These are phyloP conservation scores for Camellia lanceoleosa DNA, from an alignment of 148 eudicot species.

Conservation along the genomic window DNA sequence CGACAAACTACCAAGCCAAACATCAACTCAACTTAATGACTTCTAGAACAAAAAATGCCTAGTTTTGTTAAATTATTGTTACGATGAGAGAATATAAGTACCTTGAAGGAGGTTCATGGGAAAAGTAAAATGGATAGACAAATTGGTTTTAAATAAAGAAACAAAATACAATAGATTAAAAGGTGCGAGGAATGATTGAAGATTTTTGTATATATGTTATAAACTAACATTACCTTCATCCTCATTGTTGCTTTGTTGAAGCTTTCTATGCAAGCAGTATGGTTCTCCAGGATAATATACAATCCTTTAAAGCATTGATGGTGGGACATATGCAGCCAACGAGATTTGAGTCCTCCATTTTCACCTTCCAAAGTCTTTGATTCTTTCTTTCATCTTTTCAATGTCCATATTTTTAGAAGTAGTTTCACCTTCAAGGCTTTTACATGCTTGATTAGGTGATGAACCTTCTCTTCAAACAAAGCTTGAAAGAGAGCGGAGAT, in stretches of 20 bases:
- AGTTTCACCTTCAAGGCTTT: constrained; percentile 44
- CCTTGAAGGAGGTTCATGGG: background rate
- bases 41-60: background rate
- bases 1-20: background rate
- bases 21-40: background rate
- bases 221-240: constrained; percentile 48
- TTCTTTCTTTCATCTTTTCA: constrained; percentile 47
- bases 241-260: constrained; percentile 29
- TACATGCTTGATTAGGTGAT: constrained; percentile 59
- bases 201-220: background rate
- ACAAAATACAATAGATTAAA: background rate
- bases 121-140: background rate
- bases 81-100: background rate
- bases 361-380: constrained; percentile 58
- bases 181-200: background rate
- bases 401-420: constrained; percentile 42
- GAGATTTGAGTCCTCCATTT: constrained; percentile 60
- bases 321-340: constrained; percentile 57
- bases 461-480: constrained; percentile 61
- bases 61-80: background rate
- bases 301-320: constrained; percentile 55
- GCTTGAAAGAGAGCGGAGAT: constrained; percentile 49
- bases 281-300: constrained; percentile 72
- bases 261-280: constrained; percentile 31
- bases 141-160: background rate